These are phyloP conservation scores for Fraxinus nigra DNA, from an alignment of 305 asterid genomes.

Conservation along the genomic window DNA sequence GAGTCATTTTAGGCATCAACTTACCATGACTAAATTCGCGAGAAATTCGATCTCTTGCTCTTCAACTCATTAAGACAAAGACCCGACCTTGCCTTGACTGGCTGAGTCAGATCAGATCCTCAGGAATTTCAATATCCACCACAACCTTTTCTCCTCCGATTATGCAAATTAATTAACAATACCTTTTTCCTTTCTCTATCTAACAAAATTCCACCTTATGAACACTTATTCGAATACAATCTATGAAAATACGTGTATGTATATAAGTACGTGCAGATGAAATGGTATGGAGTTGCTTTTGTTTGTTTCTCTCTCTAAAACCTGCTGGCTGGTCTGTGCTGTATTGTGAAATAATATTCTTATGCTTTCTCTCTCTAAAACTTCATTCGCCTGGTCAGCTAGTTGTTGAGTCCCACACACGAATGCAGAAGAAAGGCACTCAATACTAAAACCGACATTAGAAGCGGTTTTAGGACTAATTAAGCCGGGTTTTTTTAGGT, in stretches of 20 bases:
- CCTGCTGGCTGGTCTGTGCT: slow-evolving; percentile 1
- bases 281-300: neutral
- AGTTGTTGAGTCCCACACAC: slow-evolving; percentile 15
- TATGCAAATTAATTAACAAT: neutral
- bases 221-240: neutral
- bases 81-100: slow-evolving; percentile 5
- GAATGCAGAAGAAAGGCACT: neutral
- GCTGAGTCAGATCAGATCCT: slow-evolving; percentile 2
- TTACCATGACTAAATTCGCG: slow-evolving; percentile 54
- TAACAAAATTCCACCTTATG: neutral
- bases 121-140: slow-evolving; percentile 3
- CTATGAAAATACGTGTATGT: neutral
- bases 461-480: neutral
- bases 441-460: slow-evolving; percentile 28
- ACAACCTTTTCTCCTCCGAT: neutral
- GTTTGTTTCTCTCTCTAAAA: slow-evolving; percentile 29
- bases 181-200: neutral
- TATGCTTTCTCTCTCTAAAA: slow-evolving; percentile 11
- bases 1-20: slow-evolving; percentile 33
- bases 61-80: slow-evolving; percentile 55
- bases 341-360: slow-evolving; percentile 8
- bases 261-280: neutral
- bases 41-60: slow-evolving; percentile 62
- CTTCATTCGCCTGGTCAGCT: neutral
- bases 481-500: neutral